Evolutionary conservation across 2,329 filamentous ascomycete genomes (phyloP).

Genomic region (Decorospora gaudefroyi): DNA sequence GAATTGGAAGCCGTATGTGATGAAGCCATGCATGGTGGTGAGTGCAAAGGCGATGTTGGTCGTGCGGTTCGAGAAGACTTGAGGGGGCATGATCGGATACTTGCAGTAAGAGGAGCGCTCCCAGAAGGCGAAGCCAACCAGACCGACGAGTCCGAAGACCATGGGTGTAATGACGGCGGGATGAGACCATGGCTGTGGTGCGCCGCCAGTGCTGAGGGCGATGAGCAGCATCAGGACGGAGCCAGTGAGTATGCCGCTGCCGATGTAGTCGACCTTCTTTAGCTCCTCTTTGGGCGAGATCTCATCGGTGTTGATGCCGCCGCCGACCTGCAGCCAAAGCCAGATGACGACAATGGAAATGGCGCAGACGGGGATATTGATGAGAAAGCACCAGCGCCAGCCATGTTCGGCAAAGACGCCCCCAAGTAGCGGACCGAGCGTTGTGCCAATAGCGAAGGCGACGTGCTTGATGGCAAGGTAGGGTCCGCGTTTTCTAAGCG

Average conservation of each 20-base stretch:
- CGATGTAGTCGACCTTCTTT: slow-evolving; percentile 50
- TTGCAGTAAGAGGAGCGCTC: slow-evolving; percentile 42
- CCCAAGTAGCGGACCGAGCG: slow-evolving; percentile 39
- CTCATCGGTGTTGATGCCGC: slow-evolving; percentile 20
- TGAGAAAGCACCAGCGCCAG: slow-evolving; percentile 56
- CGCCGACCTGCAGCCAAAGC: slow-evolving; percentile 37
- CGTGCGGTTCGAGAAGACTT: slow-evolving; percentile 54
- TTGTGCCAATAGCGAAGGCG: slow-evolving; percentile 34
- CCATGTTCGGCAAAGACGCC: slow-evolving; percentile 40
- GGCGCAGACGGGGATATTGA: slow-evolving; percentile 44
- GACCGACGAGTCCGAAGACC: slow-evolving; percentile 50
- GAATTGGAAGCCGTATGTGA: slow-evolving; percentile 36
- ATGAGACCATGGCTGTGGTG: slow-evolving; percentile 51
- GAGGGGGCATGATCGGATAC: slow-evolving; percentile 49
- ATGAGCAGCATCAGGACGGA: slow-evolving; percentile 51
- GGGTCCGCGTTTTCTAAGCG: slow-evolving; percentile 52
- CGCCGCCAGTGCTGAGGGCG: slow-evolving; percentile 53
- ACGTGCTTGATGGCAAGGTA: slow-evolving; percentile 43
- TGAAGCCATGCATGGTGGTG: slow-evolving; percentile 38
- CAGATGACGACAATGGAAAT: slow-evolving; percentile 36
- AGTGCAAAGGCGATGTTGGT: slow-evolving; percentile 43
- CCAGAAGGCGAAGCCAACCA: slow-evolving; percentile 48
- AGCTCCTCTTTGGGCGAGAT: slow-evolving; percentile 21
- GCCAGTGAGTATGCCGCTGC: slow-evolving; percentile 52
- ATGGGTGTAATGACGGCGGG: slow-evolving; percentile 51